phyloP scores from a whole-genome alignment of 2,329 filamentous ascomycete species.

The Aspergillus unguis region DNA sequence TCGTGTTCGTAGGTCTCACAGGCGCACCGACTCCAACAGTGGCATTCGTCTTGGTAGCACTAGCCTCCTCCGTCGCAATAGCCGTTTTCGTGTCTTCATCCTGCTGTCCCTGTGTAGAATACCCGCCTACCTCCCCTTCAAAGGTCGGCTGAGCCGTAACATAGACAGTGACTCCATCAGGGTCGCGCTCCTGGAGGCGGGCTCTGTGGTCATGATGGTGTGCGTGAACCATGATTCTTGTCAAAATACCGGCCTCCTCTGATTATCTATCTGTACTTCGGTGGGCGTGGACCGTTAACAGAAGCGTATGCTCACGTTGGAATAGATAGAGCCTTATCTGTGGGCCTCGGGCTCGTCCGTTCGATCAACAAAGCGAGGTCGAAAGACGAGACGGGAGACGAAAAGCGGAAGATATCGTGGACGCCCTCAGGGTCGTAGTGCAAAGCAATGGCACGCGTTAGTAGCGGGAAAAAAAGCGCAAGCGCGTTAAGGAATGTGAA shows the following conservation, averaged over 20 bases:
- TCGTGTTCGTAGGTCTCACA: conserved; percentile 16
- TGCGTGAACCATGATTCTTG: conserved; percentile 29
- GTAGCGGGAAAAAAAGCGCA: conserved; percentile 12
- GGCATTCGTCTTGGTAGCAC: not conserved
- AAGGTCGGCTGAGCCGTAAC: conserved; percentile 54
- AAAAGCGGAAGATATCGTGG: not conserved
- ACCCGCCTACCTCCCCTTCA: conserved; percentile 49
- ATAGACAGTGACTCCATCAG: conserved; percentile 43
- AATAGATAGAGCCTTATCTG: not conserved
- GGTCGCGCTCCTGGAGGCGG: conserved; percentile 19
- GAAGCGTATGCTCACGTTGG: conserved; percentile 1
- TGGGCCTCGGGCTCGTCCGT: not conserved
- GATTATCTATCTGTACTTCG: not conserved
- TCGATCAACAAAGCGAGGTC: not conserved
- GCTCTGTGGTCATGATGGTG: conserved; percentile 31
- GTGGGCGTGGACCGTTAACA: not conserved
- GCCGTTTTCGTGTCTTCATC: conserved; percentile 4
- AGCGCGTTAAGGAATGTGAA: conserved; percentile 24
- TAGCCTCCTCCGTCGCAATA: conserved; percentile 11
- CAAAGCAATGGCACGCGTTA: conserved; percentile 11
- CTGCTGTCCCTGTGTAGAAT: conserved; percentile 35
- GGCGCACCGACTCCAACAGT: conserved; percentile 29
- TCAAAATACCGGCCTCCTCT: not conserved
- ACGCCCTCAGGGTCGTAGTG: not conserved
- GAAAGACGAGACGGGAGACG: not conserved